Evolutionary conservation across 2,329 filamentous ascomycete genomes (phyloP), one percentile per base, ranked within the genome.

Genomic region (Lizonia empirigonia): DNA sequence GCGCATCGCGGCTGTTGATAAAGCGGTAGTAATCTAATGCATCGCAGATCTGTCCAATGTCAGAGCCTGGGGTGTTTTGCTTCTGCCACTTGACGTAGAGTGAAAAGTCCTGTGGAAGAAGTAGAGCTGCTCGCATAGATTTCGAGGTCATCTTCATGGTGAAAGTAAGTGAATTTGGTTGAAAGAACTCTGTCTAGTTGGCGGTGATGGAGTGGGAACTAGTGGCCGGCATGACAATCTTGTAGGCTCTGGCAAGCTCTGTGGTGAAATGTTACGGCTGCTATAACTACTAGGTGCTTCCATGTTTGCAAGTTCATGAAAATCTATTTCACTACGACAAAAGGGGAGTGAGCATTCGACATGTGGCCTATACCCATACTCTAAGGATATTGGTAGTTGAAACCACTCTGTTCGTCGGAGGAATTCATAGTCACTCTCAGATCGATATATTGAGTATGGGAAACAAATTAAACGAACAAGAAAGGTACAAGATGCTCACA

Each of bases 31-130:
- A 36, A 4, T 36, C 40, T 2, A 50, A 10, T 39, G 48, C 40
- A 22, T 45, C 30, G 5, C 19, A 10, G 3, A 50, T 23, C 6
- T 40, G n/a, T 9, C 35, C 40, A 26, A 45, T 29, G 5, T 40
- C 23, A 19, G 40, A 30, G 1, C 9, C 15, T 40, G 23, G 18
- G 12, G 12, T 32, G 24, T 22, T 23, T 7, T 35, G 7, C 19
- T 19, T 18, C n/a, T 45, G 48, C 48, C 40, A 45, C 2, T 44
- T 35, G 35, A 50, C 10, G 23, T 30, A 45, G 5, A 50, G 35
- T n/a, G 30, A 50, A 13, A 44, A 45, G 9, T 45, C 40, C 8
- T 39, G 19, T n/a, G 40, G 35, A 7, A 44, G 13, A 3, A 44
- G 10, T 8, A 50, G 7, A 19, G 29, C 34, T 26, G 40, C 35